phyloP scores from a whole-genome alignment of 2,329 filamentous ascomycete genomes.

The Aspergillus nomiae region DNA sequence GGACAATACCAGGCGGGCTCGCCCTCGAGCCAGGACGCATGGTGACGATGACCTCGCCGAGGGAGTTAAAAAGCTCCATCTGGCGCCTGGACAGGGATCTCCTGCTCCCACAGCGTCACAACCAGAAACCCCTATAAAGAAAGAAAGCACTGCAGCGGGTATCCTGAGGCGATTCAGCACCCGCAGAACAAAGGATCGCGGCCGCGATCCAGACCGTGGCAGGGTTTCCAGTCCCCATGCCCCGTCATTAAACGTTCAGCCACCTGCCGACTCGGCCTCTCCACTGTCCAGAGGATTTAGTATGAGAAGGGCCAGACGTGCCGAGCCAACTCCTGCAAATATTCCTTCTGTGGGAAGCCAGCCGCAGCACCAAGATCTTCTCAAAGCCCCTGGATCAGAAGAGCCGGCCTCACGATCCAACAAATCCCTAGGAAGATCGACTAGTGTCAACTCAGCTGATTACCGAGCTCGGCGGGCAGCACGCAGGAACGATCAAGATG shows the following conservation, averaged over 20 bases:
- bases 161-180: slow-evolving; percentile 90
- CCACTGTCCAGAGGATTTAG: slow-evolving; percentile 85
- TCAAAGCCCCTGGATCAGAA: slow-evolving; percentile 70
- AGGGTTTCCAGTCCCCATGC: slow-evolving; percentile 67
- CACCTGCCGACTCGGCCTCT: slow-evolving; percentile 66
- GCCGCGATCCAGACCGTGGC: slow-evolving; percentile 42
- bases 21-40: slow-evolving; percentile 86
- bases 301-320: slow-evolving; percentile 64
- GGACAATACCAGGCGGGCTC: slow-evolving; percentile 77
- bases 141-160: slow-evolving; percentile 83
- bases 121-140: slow-evolving; percentile 66
- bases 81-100: slow-evolving; percentile 51
- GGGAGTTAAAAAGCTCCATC: slow-evolving; percentile 66
- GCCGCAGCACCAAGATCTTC: slow-evolving; percentile 74
- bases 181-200: slow-evolving; percentile 66
- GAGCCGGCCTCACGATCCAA: slow-evolving; percentile 62
- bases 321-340: slow-evolving; percentile 56
- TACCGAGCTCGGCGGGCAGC: slow-evolving; percentile 65
- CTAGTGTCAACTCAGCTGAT: slow-evolving; percentile 88
- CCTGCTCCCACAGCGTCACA: slow-evolving; percentile 59
- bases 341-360: slow-evolving; percentile 62
- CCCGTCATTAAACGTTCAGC: slow-evolving; percentile 79
- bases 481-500: slow-evolving; percentile 57
- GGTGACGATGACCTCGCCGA: slow-evolving; percentile 89
- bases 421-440: slow-evolving; percentile 78